Evolutionary conservation across 495 filamentous ascomycete genomes (phyloP).

Genomic region (Podospora anserina): DNA sequence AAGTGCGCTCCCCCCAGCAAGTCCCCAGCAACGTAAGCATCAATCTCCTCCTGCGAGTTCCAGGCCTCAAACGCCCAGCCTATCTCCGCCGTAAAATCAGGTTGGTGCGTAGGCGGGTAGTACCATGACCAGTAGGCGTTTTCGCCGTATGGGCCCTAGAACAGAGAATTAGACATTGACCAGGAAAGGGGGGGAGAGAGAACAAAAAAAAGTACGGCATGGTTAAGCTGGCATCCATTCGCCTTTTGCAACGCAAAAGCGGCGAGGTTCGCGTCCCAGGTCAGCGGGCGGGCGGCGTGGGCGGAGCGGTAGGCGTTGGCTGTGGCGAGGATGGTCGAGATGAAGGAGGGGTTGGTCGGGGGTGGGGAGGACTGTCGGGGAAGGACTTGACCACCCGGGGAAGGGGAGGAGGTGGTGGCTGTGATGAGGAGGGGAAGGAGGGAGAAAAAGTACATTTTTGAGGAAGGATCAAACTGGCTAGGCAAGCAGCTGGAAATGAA

Average conservation of each 20-base stretch:
- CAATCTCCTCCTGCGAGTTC: slow-evolving; percentile 16
- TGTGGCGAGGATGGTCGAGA: slow-evolving; percentile 12
- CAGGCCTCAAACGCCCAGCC: slow-evolving; percentile 18
- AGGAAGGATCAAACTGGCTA: background rate
- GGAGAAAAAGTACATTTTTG: background rate
- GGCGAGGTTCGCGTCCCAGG: slow-evolving; percentile 22
- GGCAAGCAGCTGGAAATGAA: background rate
- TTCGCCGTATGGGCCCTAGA: slow-evolving; percentile 26
- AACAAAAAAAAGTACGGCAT: slow-evolving; percentile 14
- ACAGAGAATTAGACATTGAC: background rate
- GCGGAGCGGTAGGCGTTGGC: slow-evolving; percentile 20
- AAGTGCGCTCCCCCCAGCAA: slow-evolving; percentile 20
- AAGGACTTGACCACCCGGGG: background rate
- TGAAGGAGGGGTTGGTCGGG: slow-evolving; percentile 19
- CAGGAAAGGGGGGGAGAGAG: background rate
- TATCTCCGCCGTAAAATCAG: slow-evolving; percentile 15
- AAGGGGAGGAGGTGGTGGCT: background rate
- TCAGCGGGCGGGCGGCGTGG: slow-evolving; percentile 10
- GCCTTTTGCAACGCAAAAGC: slow-evolving; percentile 16
- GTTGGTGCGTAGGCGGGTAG: background rate
- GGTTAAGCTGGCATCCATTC: slow-evolving; percentile 24
- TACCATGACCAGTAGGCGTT: slow-evolving; percentile 25
- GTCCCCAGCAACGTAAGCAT: slow-evolving; percentile 16
- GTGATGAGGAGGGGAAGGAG: background rate
- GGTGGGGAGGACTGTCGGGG: slow-evolving; percentile 14